Conservation (phyloP, 2,329 filamentous ascomycete species). For the Diaporthe caulivora region DNA sequence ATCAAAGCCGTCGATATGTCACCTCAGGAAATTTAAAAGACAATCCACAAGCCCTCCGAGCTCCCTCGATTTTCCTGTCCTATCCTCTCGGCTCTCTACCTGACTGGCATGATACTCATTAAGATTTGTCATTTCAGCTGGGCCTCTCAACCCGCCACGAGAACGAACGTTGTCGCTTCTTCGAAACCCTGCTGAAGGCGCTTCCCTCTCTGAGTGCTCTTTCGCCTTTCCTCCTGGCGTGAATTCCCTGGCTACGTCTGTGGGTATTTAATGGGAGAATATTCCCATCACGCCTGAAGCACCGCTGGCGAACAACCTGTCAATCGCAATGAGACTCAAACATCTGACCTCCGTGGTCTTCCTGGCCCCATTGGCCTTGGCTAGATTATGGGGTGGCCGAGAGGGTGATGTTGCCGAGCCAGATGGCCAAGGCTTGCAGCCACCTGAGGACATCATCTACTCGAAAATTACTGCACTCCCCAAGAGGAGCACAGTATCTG, state of each 20-base stretch:
- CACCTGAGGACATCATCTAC: not conserved
- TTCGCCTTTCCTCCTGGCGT: not conserved
- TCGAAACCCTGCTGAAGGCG: not conserved
- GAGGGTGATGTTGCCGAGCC: not conserved
- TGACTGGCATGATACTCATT: not conserved
- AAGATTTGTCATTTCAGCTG: not conserved
- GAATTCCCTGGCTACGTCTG: not conserved
- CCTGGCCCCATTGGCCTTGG: not conserved
- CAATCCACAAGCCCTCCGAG: not conserved
- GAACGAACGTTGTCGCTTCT: not conserved
- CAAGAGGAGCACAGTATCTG: constrained; percentile 9
- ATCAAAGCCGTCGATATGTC: not conserved
- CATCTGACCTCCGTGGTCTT: not conserved
- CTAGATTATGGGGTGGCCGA: not conserved
- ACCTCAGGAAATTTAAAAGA: not conserved
- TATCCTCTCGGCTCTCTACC: not conserved
- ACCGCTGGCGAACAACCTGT: not conserved
- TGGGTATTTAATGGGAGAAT: not conserved
- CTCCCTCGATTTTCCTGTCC: not conserved
- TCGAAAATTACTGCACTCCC: not conserved
- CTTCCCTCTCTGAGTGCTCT: not conserved
- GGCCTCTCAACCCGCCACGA: not conserved
- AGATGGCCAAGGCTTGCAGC: not conserved
- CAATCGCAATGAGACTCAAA: not conserved
- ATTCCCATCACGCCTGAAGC: not conserved